These are phyloP conservation scores for Backusella macrospora DNA, from an alignment of 192 early-diverging fungal genomes.

Conservation along the genomic window DNA sequence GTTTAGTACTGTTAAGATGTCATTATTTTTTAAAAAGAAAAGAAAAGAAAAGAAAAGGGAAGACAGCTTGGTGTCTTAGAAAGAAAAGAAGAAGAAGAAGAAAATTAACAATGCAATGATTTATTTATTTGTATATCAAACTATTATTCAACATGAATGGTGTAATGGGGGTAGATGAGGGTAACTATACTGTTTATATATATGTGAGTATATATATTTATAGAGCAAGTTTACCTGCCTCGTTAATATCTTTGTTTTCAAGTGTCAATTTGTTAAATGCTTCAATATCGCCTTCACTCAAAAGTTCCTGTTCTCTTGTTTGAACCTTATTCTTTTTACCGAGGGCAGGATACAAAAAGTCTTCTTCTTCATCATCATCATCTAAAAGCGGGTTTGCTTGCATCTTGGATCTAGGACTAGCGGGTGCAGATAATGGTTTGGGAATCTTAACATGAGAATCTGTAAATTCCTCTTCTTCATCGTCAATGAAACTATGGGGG, in stretches of 20 bases:
- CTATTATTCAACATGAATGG: neutral
- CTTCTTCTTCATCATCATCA: conserved; percentile 49
- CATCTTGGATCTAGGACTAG: conserved; percentile 65
- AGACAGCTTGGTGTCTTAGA: no score
- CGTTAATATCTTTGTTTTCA: conserved; percentile 32
- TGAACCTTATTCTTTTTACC: conserved; percentile 23
- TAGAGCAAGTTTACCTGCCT: conserved; percentile 17
- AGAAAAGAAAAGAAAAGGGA: no score
- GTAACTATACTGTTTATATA: neutral
- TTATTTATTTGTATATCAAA: conserved; percentile 3
- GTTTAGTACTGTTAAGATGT: no score
- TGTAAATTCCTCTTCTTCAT: conserved; percentile 61
- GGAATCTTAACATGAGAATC: conserved; percentile 75
- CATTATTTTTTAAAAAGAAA: no score
- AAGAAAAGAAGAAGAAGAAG: neutral
- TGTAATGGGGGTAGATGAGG: neutral
- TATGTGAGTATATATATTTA: neutral
- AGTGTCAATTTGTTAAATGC: conserved; percentile 40
- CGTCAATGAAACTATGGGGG: conserved; percentile 81
- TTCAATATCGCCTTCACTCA: conserved; percentile 47
- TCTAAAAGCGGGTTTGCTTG: conserved; percentile 21
- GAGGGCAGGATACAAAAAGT: conserved; percentile 40
- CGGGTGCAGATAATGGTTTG: conserved; percentile 85
- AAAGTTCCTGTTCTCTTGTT: conserved; percentile 34
- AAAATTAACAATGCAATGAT: neutral